Percentiles rank a stretch among this genome's conserved stretches.
Conservation (phyloP, 108 stramenopile genomes). For the Heterococcus sp. region DNA sequence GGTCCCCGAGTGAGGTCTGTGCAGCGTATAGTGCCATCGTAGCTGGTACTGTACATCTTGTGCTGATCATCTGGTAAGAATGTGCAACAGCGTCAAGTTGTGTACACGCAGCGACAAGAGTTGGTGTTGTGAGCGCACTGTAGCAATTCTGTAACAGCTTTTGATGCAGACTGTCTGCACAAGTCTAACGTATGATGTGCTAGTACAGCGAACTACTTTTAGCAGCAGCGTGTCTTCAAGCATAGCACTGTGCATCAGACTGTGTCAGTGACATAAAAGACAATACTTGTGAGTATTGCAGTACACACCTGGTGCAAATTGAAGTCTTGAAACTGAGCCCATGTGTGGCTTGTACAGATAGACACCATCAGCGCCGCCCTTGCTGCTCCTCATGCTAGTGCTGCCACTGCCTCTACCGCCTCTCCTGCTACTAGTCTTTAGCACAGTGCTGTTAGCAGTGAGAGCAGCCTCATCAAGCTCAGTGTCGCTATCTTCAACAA, state of each 20-base stretch:
- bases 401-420: not conserved
- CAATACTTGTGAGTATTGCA: not conserved
- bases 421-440: too few relatives aligned
- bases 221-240: too few relatives aligned
- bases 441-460: too few relatives aligned
- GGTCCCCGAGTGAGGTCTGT: too few relatives aligned
- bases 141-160: not conserved
- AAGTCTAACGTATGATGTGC: too few relatives aligned
- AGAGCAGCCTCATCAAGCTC: too few relatives aligned
- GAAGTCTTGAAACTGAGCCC: not conserved
- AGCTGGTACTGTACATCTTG: constrained; percentile 34
- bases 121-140: not conserved
- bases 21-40: constrained; percentile 41
- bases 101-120: not conserved
- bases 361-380: constrained; percentile 7
- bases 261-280: not conserved
- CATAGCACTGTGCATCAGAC: not conserved
- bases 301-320: constrained; percentile 4
- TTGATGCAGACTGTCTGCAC: not conserved
- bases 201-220: too few relatives aligned
- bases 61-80: constrained; percentile 6
- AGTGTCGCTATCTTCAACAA: too few relatives aligned
- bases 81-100: not conserved
- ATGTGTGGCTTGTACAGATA: constrained; percentile 37
- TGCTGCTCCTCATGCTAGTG: not conserved